phyloP scores from a whole-genome alignment of 257 asterid species.

The Rubia yunnanensis region DNA sequence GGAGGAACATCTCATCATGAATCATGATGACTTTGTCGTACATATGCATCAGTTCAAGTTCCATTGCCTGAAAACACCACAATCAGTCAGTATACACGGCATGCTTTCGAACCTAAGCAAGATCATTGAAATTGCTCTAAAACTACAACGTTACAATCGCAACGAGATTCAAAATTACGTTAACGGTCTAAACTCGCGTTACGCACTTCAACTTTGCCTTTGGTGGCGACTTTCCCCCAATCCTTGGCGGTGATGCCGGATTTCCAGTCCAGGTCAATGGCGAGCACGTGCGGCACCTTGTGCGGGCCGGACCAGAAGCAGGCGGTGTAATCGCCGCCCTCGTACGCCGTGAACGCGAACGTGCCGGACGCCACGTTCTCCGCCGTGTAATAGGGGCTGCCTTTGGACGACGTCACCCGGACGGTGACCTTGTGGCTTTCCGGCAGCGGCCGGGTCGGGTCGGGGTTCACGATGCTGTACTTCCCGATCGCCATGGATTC shows the following conservation, averaged over 20 bases:
- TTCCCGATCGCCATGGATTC: constrained; percentile 23
- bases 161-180: not conserved
- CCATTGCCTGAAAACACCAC: constrained; percentile 18
- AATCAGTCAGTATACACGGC: no score
- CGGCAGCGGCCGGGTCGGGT: constrained; percentile 10
- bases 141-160: no score
- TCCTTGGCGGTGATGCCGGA: not conserved
- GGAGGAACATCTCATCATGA: constrained; percentile 21
- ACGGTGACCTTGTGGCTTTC: constrained; percentile 18
- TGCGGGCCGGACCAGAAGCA: not conserved
- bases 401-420: constrained; percentile 6
- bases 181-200: no score
- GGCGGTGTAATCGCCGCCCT: constrained; percentile 4
- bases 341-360: constrained; percentile 1
- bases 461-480: constrained; percentile 22
- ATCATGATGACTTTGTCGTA: constrained; percentile 18
- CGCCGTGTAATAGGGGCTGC: not conserved
- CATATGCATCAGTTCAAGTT: constrained; percentile 21
- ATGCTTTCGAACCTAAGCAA: no score
- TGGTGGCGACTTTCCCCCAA: constrained; percentile 5
- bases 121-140: not conserved
- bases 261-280: constrained; percentile 2
- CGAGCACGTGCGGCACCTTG: not conserved
- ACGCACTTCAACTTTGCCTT: constrained; percentile 1
- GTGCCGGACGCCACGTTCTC: not conserved